phyloP scores from a whole-genome alignment of 495 filamentous ascomycete genomes.

The Trichoderma asperelloides region DNA sequence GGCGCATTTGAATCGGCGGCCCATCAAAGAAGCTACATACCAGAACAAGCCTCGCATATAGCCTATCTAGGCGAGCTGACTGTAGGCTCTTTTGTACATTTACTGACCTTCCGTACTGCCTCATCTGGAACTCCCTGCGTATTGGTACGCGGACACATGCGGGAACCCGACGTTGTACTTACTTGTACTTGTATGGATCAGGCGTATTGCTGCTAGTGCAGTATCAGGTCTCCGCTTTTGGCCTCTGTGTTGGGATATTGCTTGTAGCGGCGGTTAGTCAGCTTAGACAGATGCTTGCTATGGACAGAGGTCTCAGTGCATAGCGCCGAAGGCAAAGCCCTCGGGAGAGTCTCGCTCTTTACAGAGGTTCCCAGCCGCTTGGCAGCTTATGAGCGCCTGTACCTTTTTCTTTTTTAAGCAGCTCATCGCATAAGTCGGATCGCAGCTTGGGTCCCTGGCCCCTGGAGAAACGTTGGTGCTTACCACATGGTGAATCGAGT shows the following conservation, averaged over 20 bases:
- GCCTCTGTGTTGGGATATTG: not conserved
- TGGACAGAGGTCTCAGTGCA: not conserved
- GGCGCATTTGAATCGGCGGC: not conserved
- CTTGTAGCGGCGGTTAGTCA: not conserved
- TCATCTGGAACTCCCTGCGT: not conserved
- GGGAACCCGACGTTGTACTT: not conserved
- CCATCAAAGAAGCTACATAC: constrained; percentile 3
- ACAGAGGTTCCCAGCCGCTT: not conserved
- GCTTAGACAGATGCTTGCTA: not conserved
- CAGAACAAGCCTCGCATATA: not conserved
- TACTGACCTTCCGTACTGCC: not conserved
- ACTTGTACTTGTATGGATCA: not conserved
- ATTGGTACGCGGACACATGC: not conserved
- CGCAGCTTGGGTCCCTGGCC: not conserved
- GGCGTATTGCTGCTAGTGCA: too few relatives aligned
- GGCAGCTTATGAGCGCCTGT: not conserved
- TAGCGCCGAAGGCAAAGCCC: not conserved
- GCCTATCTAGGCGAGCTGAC: not conserved
- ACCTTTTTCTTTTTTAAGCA: not conserved
- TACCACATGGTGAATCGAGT: not conserved
- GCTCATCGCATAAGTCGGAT: not conserved
- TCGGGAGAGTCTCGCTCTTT: not conserved
- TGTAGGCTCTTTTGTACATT: not conserved
- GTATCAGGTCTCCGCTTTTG: not conserved
- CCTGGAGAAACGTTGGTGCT: not conserved